These are phyloP conservation scores for Scleromitrula shiraiana DNA, from an alignment of 2,329 filamentous ascomycete genomes.

Conservation along the genomic window DNA sequence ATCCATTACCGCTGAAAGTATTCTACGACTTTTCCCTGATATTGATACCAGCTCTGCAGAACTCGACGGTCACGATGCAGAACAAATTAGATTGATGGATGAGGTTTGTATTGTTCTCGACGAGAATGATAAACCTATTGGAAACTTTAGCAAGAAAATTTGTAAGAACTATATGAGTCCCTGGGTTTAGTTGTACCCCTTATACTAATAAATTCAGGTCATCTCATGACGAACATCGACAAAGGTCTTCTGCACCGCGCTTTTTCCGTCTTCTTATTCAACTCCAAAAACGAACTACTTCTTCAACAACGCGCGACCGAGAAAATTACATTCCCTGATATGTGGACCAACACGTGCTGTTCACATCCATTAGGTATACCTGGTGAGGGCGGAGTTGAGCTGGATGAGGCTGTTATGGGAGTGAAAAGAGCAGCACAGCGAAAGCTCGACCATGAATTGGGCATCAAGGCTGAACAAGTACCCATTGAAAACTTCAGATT, in stretches of 20 bases:
- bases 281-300: constrained; percentile 83
- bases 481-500: constrained; percentile 88
- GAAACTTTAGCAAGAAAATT: constrained; percentile 94
- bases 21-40: constrained; percentile 83
- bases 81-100: constrained; percentile 97
- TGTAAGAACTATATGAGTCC: constrained; percentile 51
- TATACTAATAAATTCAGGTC: constrained; percentile 49
- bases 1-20: constrained; percentile 75
- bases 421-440: constrained; percentile 88
- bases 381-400: constrained; percentile 77
- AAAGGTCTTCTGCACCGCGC: constrained; percentile 92
- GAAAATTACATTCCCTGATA: constrained; percentile 98
- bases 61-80: constrained; percentile 86
- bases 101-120: constrained; percentile 97
- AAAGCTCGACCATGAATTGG: constrained; percentile 90
- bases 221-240: constrained; percentile 98
- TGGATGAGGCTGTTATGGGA: constrained; percentile 72
- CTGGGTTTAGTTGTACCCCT: constrained; percentile 5
- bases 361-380: constrained; percentile 91
- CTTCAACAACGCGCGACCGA: constrained; percentile 91
- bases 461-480: constrained; percentile 82
- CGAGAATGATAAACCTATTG: constrained; percentile 85
- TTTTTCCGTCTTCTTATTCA: constrained; percentile 97
- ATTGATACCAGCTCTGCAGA: constrained; percentile 62
- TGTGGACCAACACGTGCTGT: constrained; percentile 99